Conservation (phyloP, 805 yeast species). For the Grigorovia yakushimaensis region DNA sequence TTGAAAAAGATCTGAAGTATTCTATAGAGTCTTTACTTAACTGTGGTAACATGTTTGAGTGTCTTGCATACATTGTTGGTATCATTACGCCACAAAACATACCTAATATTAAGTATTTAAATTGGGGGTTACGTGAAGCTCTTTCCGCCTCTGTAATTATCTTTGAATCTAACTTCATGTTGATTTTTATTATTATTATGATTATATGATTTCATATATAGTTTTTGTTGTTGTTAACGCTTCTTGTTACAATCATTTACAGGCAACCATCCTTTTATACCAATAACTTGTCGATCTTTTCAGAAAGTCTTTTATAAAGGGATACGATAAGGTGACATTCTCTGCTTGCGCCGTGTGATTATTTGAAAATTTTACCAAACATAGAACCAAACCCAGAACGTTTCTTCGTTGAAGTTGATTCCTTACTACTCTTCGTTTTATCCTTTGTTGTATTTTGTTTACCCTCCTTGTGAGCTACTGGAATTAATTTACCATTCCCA, state of each 20-base stretch:
- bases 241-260: too few relatives aligned
- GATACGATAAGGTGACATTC: background rate
- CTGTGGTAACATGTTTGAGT: conserved; percentile 11
- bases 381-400: conserved; percentile 14
- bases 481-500: background rate
- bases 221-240: background rate
- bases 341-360: background rate
- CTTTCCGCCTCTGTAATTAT: conserved; percentile 21
- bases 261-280: too few relatives aligned
- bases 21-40: background rate
- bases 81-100: conserved; percentile 22
- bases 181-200: background rate
- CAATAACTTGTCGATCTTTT: background rate
- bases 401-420: conserved; percentile 4
- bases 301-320: background rate
- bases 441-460: background rate
- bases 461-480: background rate
- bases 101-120: conserved; percentile 20
- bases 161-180: conserved; percentile 21
- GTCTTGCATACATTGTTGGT: conserved; percentile 18
- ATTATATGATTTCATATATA: background rate
- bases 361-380: conserved; percentile 14
- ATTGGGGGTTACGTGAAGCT: conserved; percentile 18
- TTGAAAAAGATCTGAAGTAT: background rate
- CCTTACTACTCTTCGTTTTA: background rate